A percentile compares a stretch with the other conserved stretches of the same genome.
phyloP scores from a whole-genome alignment of 2,329 filamentous ascomycete genomes.

The Neopestalotiopsis sp. region DNA sequence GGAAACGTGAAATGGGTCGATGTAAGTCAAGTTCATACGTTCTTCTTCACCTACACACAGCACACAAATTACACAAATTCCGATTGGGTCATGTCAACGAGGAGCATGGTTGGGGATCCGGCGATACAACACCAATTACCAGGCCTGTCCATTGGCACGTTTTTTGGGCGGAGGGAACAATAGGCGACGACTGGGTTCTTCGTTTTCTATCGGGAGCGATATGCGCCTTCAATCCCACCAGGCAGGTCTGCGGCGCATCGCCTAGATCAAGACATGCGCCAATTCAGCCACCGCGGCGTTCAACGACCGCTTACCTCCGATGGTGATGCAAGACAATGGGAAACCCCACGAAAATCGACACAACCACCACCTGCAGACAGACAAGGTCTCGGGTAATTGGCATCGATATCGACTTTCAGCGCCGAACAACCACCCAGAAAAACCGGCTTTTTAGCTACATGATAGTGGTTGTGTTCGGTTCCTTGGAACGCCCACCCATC shows the following conservation, averaged over 20 bases:
- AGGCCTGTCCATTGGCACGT: background rate
- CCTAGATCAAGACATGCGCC: conserved; percentile 1
- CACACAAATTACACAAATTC: conserved; percentile 46
- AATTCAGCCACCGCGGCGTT: conserved; percentile 9
- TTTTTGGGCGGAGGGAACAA: background rate
- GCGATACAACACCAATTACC: conserved; percentile 1
- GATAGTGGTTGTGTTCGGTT: background rate
- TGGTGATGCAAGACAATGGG: conserved; percentile 2
- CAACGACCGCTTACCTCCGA: background rate
- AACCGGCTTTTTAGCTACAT: background rate
- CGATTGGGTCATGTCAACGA: background rate
- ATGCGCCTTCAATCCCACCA: conserved; percentile 2
- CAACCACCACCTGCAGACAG: background rate
- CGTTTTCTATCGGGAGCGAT: background rate
- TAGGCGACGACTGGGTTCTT: background rate
- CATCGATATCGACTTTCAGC: too few relatives aligned
- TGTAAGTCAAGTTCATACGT: conserved; percentile 45
- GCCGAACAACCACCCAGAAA: background rate
- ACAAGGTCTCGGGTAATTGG: too few relatives aligned
- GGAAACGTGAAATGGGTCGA: conserved; percentile 66
- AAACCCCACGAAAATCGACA: background rate
- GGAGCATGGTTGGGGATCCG: conserved; percentile 6
- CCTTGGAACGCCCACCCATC: background rate
- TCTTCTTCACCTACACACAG: conserved; percentile 25
- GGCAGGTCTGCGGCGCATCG: conserved; percentile 1